Percentiles rank a stretch among this genome's conserved stretches.
Evolutionary conservation across 345 rosid genomes (phyloP).

Genomic region (Streptanthus diversifolius): DNA sequence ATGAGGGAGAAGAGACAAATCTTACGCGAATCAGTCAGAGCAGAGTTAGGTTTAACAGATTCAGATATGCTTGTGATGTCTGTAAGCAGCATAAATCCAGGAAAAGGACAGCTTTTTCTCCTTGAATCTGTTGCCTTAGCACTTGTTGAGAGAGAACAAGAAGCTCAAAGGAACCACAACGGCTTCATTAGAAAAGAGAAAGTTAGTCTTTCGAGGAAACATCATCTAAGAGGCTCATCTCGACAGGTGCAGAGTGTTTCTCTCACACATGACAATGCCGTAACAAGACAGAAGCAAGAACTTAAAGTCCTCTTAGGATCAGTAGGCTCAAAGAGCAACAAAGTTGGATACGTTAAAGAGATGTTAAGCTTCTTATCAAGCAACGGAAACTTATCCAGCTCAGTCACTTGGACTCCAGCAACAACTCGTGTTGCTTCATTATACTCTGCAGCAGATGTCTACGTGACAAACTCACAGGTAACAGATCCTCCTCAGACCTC

Average conservation of each 20-base stretch:
- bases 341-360: constrained; percentile 71
- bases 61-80: constrained; percentile 82
- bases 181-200: constrained; percentile 23
- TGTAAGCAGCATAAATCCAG: constrained; percentile 85
- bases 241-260: constrained; percentile 29
- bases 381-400: constrained; percentile 61
- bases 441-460: constrained; percentile 94
- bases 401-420: constrained; percentile 78
- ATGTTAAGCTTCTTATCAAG: constrained; percentile 51
- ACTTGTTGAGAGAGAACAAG: constrained; percentile 33
- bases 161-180: constrained; percentile 29
- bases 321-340: constrained; percentile 97
- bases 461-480: constrained; percentile 91
- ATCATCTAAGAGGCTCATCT: constrained; percentile 61
- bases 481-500: not conserved
- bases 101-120: constrained; percentile 85
- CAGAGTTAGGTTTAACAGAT: constrained; percentile 70
- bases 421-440: constrained; percentile 88
- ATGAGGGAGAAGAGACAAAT: constrained; percentile 63
- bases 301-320: constrained; percentile 87
- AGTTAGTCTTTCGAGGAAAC: constrained; percentile 38
- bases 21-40: constrained; percentile 63
- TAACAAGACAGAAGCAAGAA: constrained; percentile 35
- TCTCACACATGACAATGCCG: constrained; percentile 10
- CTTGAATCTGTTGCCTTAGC: constrained; percentile 59